A percentile compares a stretch with the other conserved stretches of the same genome.
These are phyloP conservation scores for Colletotrichum cordylinicola DNA, from an alignment of 2,329 filamentous ascomycete genomes.

Conservation along the genomic window DNA sequence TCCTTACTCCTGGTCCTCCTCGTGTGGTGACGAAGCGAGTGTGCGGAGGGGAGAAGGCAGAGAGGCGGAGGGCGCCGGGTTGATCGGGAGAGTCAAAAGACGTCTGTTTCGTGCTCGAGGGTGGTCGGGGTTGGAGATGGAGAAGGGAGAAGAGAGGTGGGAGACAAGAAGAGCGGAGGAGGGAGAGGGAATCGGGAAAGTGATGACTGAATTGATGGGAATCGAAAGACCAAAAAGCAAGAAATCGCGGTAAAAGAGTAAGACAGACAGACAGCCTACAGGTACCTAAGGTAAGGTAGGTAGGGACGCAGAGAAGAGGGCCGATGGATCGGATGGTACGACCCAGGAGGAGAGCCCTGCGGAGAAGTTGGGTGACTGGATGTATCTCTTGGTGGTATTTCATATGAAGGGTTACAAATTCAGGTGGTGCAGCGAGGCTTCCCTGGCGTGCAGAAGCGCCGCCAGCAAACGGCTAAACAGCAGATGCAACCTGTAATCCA, in stretches of 20 bases:
- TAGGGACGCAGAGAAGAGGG: background rate
- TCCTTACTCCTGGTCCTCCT: background rate
- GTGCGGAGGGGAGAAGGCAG: background rate
- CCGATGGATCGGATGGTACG: constrained; percentile 17
- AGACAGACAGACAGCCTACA: background rate
- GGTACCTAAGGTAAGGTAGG: background rate
- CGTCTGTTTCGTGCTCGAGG: background rate
- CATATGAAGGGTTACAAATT: background rate
- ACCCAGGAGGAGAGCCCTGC: background rate
- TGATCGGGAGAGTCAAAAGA: background rate
- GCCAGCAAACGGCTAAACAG: constrained; percentile 14
- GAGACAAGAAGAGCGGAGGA: background rate
- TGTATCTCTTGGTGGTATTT: background rate
- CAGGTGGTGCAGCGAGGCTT: background rate
- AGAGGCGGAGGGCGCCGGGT: background rate
- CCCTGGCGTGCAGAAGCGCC: background rate
- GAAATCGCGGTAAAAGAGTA: constrained; percentile 1
- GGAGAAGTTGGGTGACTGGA: background rate
- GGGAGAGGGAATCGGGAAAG: background rate
- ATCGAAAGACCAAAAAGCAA: constrained; percentile 18
- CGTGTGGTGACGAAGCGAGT: constrained; percentile 7
- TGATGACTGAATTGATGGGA: constrained; percentile 16
- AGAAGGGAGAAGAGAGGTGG: background rate
- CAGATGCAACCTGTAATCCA: background rate
- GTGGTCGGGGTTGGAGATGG: background rate